Base-by-base conservation (phyloP, 2,329 filamentous ascomycete species). In the Penicillium sp. region DNA sequence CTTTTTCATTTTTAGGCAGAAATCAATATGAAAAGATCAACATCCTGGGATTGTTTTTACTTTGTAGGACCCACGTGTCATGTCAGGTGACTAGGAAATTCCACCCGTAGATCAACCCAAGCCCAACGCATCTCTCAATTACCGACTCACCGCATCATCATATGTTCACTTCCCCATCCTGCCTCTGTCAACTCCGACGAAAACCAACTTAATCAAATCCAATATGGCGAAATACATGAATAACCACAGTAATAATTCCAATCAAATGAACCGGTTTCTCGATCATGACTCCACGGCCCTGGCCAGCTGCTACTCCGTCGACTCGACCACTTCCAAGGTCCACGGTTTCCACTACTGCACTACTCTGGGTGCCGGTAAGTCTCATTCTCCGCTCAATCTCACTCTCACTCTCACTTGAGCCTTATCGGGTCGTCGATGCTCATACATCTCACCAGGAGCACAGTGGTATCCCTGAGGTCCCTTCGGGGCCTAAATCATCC, bases 381-480 rank as follows among this genome's bases (percentile, higher is more conserved):
- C 47, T 42, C n/a, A n/a, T n/a, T n/a, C n/a, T n/a, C n/a, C n/a
- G n/a, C n/a, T n/a, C 18, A 27, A 18, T 18, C 27, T 28, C 8
- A 6, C 8, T 27, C 7, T 28, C 27, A 10, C 27, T 72, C 47
- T 42, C 18, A 47, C 32, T 24, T 15, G 33, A 33, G 24, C 24
- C 18, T 32, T 18, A 10, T 20, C 24, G 27, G 15, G 10, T 28
- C 25, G 2, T 10, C 18, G 48, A 13, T 31, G 4, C 24, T 15
- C 29, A 31, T 6, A 39, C 31, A 35, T 27, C 5, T 25, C 12
- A 13, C 48, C 67, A 85, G 86, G 86, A 83, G 84, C 84, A 75
- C 85, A 89, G 88, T 92, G 88, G 88, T 89, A 88, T 90, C 86
- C 88, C 88, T 92, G 88, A 92, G 87, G 88, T 88, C 80, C 83